Percentiles rank a stretch among this genome's conserved stretches.
Evolutionary conservation across 768 basidiomycete genomes (phyloP).

Genomic region (Podaxis sp.): DNA sequence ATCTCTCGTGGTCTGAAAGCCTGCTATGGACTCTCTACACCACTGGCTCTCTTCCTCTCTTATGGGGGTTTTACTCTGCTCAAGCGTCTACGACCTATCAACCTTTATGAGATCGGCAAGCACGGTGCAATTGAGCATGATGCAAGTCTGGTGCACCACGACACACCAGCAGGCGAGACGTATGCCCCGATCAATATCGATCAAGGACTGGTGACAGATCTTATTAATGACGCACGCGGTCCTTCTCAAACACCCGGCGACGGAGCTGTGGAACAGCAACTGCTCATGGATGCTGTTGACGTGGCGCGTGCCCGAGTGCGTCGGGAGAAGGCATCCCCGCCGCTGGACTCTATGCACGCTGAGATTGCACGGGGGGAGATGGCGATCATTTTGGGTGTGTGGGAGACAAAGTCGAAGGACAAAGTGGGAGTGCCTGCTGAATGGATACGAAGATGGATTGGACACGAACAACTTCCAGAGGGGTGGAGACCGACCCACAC

Average conservation of each 20-base stretch:
- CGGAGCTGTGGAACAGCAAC: too few species aligned
- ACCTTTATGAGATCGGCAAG: constrained; percentile 36
- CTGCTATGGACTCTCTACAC: constrained; percentile 47
- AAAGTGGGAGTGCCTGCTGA: constrained; percentile 41
- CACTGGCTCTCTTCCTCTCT: constrained; percentile 44
- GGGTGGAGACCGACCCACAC: constrained; percentile 35
- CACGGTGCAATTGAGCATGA: constrained; percentile 56
- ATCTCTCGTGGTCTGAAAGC: constrained; percentile 38
- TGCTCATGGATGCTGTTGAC: constrained; percentile 32
- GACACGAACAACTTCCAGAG: constrained; percentile 46
- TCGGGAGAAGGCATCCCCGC: constrained; percentile 40
- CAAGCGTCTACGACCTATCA: constrained; percentile 30
- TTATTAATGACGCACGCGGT: constrained; percentile 28
- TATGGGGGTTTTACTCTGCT: constrained; percentile 43
- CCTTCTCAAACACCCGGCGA: too few species aligned
- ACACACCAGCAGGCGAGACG: constrained; percentile 31
- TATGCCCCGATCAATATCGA: constrained; percentile 42
- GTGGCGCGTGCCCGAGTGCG: constrained; percentile 49
- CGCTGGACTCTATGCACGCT: constrained; percentile 41
- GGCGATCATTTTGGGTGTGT: constrained; percentile 58
- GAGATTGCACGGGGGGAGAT: constrained; percentile 69
- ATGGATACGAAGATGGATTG: constrained; percentile 46
- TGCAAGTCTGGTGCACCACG: constrained; percentile 54
- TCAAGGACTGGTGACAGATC: constrained; percentile 30
- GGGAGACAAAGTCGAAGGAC: constrained; percentile 32